A percentile compares a stretch with the other conserved stretches of the same genome.
phyloP scores from a whole-genome alignment of 1,139 yeast species.

The Saccharomycopsis hybrid region DNA sequence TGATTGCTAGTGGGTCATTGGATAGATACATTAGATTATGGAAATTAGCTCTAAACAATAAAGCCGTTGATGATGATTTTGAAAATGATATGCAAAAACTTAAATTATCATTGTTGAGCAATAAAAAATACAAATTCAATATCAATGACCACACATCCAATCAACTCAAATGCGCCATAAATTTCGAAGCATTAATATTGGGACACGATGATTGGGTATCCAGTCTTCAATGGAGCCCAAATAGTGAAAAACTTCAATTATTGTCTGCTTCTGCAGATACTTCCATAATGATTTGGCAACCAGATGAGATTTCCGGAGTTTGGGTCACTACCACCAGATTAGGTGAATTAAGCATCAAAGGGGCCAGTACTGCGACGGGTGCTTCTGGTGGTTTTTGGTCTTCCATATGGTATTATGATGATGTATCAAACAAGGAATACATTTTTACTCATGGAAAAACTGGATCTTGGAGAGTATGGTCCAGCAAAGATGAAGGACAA shows the following conservation, averaged over 20 bases:
- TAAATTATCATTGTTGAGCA: conserved; percentile 43
- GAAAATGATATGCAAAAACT: conserved; percentile 37
- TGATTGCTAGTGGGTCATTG: conserved; percentile 83
- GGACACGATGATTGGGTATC: conserved; percentile 99
- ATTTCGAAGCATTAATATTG: conserved; percentile 88
- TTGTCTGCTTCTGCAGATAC: conserved; percentile 92
- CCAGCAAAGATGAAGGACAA: conserved; percentile 27
- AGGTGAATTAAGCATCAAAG: conserved; percentile 91
- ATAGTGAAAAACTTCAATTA: conserved; percentile 43
- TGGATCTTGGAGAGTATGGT: conserved; percentile 87
- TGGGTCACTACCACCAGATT: conserved; percentile 81
- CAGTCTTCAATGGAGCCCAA: conserved; percentile 74
- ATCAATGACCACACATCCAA: conserved; percentile 28
- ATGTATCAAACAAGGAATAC: conserved; percentile 32
- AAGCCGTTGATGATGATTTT: conserved; percentile 48
- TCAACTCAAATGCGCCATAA: conserved; percentile 41
- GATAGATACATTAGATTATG: conserved; percentile 86
- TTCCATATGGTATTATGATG: conserved; percentile 59
- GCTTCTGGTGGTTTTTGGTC: conserved; percentile 98
- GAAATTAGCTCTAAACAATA: conserved; percentile 51
- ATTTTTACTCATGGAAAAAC: conserved; percentile 83
- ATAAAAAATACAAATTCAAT: conserved; percentile 57
- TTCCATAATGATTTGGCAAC: conserved; percentile 93
- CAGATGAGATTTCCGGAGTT: conserved; percentile 78
- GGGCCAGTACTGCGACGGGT: conserved; percentile 98